phyloP scores from a whole-genome alignment of 148 eudicot species.

The Rhododendron ferrugineum region DNA sequence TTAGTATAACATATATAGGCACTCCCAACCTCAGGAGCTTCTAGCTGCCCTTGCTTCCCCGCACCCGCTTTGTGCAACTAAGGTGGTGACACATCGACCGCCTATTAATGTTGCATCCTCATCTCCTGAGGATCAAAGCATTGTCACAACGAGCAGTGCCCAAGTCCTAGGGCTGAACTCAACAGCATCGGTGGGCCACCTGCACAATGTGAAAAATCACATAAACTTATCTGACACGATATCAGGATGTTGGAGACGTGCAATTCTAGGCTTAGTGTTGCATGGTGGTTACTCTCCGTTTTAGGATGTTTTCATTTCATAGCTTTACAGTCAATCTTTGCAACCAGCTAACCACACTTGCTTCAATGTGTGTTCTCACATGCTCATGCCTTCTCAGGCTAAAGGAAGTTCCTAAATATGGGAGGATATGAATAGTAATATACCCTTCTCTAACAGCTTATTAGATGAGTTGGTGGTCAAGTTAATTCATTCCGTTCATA shows the following conservation, averaged over 20 bases:
- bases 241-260: neutral
- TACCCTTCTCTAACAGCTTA: neutral
- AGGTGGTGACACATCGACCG: neutral
- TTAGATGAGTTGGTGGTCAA: neutral
- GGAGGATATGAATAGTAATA: neutral
- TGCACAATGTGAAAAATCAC: neutral
- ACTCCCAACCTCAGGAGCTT: neutral
- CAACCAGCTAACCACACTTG: neutral
- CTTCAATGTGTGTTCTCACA: neutral
- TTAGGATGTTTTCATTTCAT: neutral
- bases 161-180: neutral
- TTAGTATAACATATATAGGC: neutral
- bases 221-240: neutral
- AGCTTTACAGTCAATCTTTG: neutral
- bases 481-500: neutral
- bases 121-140: neutral
- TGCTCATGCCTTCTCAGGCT: neutral
- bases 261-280: neutral
- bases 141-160: neutral
- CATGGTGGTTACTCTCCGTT: neutral
- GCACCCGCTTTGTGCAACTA: neutral
- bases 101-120: neutral
- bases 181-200: neutral
- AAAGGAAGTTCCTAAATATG: neutral
- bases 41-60: neutral